Percentiles rank a stretch among this genome's conserved stretches.
phyloP scores from a whole-genome alignment of 129 eudicot genomes.

The Artemisia annua region DNA sequence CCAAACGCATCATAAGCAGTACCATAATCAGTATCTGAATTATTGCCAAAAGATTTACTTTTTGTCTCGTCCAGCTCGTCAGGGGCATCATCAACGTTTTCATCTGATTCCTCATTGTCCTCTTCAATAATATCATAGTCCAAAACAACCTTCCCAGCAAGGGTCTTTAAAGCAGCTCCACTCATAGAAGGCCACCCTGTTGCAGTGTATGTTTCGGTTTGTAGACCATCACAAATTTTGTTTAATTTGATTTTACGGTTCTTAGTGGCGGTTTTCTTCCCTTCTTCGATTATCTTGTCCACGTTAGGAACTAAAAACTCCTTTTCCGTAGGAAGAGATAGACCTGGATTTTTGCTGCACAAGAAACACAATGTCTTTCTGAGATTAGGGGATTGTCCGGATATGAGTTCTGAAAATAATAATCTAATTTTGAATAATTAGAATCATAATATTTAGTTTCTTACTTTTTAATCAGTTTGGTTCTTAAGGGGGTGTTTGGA shows the following conservation, averaged over 20 bases:
- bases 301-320: constrained; percentile 69
- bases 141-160: constrained; percentile 83
- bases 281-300: constrained; percentile 90
- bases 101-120: constrained; percentile 40
- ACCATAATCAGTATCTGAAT: constrained; percentile 56
- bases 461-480: no score
- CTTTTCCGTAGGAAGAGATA: constrained; percentile 59
- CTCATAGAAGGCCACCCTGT: constrained; percentile 97
- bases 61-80: constrained; percentile 24
- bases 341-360: constrained; percentile 59
- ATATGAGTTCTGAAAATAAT: background rate
- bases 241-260: constrained; percentile 60
- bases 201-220: constrained; percentile 67
- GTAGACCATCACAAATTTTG: constrained; percentile 38
- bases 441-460: no score
- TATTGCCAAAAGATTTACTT: constrained; percentile 7
- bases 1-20: constrained; percentile 82
- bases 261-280: constrained; percentile 78
- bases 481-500: no score
- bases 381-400: no score
- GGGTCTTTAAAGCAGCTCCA: constrained; percentile 76
- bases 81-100: constrained; percentile 25
- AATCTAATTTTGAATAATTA: background rate
- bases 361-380: background rate
- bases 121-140: constrained; percentile 66